Conservation (phyloP, 2,329 filamentous ascomycete species). For the Fusarium foetens region DNA sequence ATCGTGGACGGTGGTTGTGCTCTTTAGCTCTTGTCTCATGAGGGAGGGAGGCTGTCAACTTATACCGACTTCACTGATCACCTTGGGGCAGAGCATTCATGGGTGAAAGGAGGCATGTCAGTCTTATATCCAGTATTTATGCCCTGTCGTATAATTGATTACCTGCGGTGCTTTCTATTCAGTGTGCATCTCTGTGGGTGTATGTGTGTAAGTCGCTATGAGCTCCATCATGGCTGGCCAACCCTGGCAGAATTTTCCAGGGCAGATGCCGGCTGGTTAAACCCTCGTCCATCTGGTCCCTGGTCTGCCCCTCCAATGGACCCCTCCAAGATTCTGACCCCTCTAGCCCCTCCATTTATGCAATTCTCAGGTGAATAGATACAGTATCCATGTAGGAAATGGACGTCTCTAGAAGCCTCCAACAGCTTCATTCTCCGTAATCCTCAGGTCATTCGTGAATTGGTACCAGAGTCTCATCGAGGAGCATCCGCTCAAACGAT, state of each 20-base stretch:
- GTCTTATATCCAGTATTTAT: neutral
- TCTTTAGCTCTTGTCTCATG: constrained; percentile 1
- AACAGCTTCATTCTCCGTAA: neutral
- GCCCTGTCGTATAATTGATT: neutral
- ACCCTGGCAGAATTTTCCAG: constrained; percentile 10
- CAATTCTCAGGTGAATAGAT: neutral
- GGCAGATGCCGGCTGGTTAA: neutral
- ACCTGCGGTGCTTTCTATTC: neutral
- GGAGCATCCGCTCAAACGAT: neutral
- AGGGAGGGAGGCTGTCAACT: neutral
- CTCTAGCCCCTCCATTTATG: constrained; percentile 10
- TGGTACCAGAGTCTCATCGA: too few species aligned
- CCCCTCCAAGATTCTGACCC: constrained; percentile 10
- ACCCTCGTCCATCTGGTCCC: constrained; percentile 1
- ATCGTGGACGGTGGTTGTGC: neutral
- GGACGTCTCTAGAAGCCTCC: constrained; percentile 13
- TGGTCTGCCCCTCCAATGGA: constrained; percentile 14
- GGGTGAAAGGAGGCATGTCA: neutral
- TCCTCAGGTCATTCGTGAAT: neutral
- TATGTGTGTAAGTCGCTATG: neutral
- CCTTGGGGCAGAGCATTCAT: neutral
- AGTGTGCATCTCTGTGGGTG: neutral
- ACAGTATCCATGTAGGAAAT: neutral
- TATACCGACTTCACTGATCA: neutral
- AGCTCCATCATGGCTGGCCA: neutral